Conservation (phyloP, 2,329 filamentous ascomycete genomes). For the Paramyrothecium roridum region DNA sequence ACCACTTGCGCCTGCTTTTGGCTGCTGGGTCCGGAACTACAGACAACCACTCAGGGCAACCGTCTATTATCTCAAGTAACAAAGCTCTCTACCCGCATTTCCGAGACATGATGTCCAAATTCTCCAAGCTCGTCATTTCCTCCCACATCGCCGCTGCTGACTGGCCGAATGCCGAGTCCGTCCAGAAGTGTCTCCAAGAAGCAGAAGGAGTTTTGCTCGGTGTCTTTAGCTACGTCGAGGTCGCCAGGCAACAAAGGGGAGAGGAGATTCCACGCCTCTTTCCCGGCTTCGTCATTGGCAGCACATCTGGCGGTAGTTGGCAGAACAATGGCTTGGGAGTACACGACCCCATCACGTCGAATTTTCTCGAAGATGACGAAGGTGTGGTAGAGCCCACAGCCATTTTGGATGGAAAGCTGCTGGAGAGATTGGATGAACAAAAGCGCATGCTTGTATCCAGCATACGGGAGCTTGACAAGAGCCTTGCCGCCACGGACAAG, state of each 20-base stretch:
- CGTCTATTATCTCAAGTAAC: slow-evolving; percentile 98
- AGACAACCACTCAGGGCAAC: slow-evolving; percentile 97
- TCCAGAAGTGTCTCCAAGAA: slow-evolving; percentile 92
- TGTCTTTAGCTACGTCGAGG: slow-evolving; percentile 94
- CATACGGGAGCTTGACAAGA: slow-evolving; percentile 84
- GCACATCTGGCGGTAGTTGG: slow-evolving; percentile 83
- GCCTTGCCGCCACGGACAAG: slow-evolving; percentile 73
- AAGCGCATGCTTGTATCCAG: slow-evolving; percentile 82
- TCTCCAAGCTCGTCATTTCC: slow-evolving; percentile 97
- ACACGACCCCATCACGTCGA: slow-evolving; percentile 71
- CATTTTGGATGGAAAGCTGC: slow-evolving; percentile 69
- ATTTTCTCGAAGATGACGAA: slow-evolving; percentile 84
- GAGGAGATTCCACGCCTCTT: slow-evolving; percentile 91
- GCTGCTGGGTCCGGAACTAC: slow-evolving; percentile 95
- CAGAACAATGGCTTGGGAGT: slow-evolving; percentile 65
- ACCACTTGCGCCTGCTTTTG: slow-evolving; percentile 89
- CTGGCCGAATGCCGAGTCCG: slow-evolving; percentile 90
- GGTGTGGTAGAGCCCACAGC: slow-evolving; percentile 67
- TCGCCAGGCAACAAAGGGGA: slow-evolving; percentile 87
- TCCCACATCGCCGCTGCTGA: slow-evolving; percentile 97
- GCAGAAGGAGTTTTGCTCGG: slow-evolving; percentile 94
- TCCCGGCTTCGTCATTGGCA: slow-evolving; percentile 89
- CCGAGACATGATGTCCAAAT: slow-evolving; percentile 98
- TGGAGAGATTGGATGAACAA: slow-evolving; percentile 82
- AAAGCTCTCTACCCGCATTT: slow-evolving; percentile 97